Evolutionary conservation across 2,329 filamentous ascomycete genomes (phyloP).

Genomic region (Pseudogymnoascus sp.): DNA sequence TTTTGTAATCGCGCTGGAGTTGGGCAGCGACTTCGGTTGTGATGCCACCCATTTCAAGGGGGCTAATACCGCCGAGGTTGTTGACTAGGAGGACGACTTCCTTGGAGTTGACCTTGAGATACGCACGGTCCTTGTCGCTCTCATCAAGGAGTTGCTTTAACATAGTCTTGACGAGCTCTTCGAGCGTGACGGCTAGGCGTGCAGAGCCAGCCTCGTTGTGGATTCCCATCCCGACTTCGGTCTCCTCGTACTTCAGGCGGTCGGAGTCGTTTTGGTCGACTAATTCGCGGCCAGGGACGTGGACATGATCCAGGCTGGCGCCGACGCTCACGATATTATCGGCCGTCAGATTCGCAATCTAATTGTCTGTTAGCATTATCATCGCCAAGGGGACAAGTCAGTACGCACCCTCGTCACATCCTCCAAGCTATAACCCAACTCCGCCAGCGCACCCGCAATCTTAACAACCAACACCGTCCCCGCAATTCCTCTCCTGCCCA

Average conservation of each 20-base stretch:
- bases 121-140: slow-evolving; percentile 55
- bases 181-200: slow-evolving; percentile 39
- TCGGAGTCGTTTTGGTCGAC: slow-evolving; percentile 47
- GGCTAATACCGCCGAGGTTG: slow-evolving; percentile 61
- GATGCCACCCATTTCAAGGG: slow-evolving; percentile 58
- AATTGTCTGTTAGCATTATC: neutral
- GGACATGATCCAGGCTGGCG: slow-evolving; percentile 81
- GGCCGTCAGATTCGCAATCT: slow-evolving; percentile 54
- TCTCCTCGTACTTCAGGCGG: slow-evolving; percentile 44
- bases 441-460: slow-evolving; percentile 76
- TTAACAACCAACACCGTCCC: slow-evolving; percentile 90
- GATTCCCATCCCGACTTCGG: slow-evolving; percentile 65
- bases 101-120: slow-evolving; percentile 49
- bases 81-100: slow-evolving; percentile 59
- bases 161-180: slow-evolving; percentile 50
- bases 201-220: slow-evolving; percentile 56
- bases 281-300: slow-evolving; percentile 69
- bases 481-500: slow-evolving; percentile 81
- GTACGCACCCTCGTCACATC: slow-evolving; percentile 56
- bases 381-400: neutral
- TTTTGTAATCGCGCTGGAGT: slow-evolving; percentile 47
- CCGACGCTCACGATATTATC: slow-evolving; percentile 78
- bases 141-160: slow-evolving; percentile 54
- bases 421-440: slow-evolving; percentile 55
- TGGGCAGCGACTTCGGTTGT: slow-evolving; percentile 57